Evolutionary conservation across 257 asterid species (phyloP).

Genomic region (Fraxinus americana): DNA sequence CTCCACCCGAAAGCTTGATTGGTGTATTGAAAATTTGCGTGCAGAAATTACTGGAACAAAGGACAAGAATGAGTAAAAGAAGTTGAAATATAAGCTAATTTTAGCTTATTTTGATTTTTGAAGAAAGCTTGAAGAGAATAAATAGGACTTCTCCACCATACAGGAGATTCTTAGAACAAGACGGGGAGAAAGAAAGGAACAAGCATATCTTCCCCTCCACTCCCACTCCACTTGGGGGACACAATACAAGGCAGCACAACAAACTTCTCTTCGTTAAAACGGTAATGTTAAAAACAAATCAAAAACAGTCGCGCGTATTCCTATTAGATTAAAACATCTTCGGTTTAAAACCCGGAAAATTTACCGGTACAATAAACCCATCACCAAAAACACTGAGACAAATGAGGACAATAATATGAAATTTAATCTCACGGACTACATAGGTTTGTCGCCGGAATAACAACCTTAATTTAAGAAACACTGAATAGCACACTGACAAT

Average conservation of each 20-base stretch:
- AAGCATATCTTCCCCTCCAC: constrained; percentile 6
- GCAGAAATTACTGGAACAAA: background rate
- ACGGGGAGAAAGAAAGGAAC: background rate
- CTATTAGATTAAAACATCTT: background rate
- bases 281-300: background rate
- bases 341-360: background rate
- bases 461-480: background rate
- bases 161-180: background rate
- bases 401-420: background rate
- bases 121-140: background rate
- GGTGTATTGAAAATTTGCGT: background rate
- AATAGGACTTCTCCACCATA: background rate
- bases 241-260: background rate
- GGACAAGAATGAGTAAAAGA: background rate
- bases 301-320: background rate
- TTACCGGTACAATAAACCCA: background rate
- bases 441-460: background rate
- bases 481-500: background rate
- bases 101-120: background rate
- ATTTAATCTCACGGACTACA: background rate
- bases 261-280: background rate
- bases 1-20: background rate
- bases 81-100: background rate
- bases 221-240: background rate
- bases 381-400: background rate